Evolutionary conservation across 192 early-diverging fungal genomes (phyloP), one percentile per base, ranked within the genome.

Genomic region (Spizellomyces punctatus): DNA sequence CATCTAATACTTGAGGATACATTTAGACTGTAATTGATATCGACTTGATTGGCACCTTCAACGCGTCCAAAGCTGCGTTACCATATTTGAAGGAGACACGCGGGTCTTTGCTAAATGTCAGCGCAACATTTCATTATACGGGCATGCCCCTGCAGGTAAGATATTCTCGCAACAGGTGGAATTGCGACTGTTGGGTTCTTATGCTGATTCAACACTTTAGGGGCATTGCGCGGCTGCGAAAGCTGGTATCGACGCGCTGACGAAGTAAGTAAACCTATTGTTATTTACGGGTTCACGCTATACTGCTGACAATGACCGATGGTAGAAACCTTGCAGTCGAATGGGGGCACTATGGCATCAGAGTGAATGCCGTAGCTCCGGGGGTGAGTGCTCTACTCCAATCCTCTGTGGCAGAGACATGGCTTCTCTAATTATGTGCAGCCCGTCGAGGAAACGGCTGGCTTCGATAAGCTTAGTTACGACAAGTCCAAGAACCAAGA

Each of bases 41-140:
- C 64, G 76, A 90, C 77, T 76, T 88, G 17, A 76, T 89, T 36
- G 91, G 92, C 10, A 92, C 92, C 42, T 93, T 90, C 81, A 91
- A 92, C 78, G 81, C 89, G 10, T 86, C 86, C 66, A 92, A 91
- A 77, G 87, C 87, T 46, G 83, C 85, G 42, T 82, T 91, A 57
- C 85, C 87, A 16, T 76, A 90, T 59, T 76, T 93, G 47, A 93
- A 93, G 74, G 75, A 77, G 45, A 73, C 85, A 57, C 86, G 86
- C 63, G 91, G 90, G 10, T 58, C 66, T 19, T 79, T 93, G 62
- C 82, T 93, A 65, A 91, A 89, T 74, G 86, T 93, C 27, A 83
- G 83, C 10, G 91, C 92, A 3, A 92, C 88, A 12, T 76, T 92
- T 21, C 86, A 84, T 9, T 91, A 92, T 72, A 77, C 73, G 10